Conservation (phyloP, 2,329 filamentous ascomycete genomes). For the Cytospora piceae region DNA sequence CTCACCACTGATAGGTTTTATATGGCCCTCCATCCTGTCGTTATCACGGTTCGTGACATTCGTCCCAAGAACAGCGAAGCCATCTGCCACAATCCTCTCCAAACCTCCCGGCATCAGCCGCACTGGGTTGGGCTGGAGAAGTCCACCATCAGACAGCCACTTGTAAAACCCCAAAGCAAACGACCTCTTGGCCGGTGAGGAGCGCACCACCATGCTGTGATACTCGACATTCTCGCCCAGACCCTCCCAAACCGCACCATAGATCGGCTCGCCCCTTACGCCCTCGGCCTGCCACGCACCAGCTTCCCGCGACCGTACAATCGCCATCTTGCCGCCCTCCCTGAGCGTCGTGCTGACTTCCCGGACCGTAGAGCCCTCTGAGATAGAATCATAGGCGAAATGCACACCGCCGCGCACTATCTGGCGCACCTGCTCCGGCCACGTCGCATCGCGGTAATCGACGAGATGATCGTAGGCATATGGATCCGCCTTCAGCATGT, state of each 20-base stretch:
- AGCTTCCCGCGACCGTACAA: slow-evolving; percentile 38
- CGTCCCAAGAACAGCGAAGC: slow-evolving; percentile 36
- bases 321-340: slow-evolving; percentile 35
- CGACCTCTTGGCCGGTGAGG: slow-evolving; percentile 34
- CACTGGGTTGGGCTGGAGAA: slow-evolving; percentile 38
- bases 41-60: slow-evolving; percentile 35
- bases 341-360: slow-evolving; percentile 37
- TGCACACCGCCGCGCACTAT: slow-evolving; percentile 40
- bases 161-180: slow-evolving; percentile 44
- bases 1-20: slow-evolving; percentile 46
- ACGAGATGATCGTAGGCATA: slow-evolving; percentile 45
- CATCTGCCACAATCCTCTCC: slow-evolving; percentile 36
- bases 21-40: slow-evolving; percentile 37
- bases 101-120: slow-evolving; percentile 41
- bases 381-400: slow-evolving; percentile 46
- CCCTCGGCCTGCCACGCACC: slow-evolving; percentile 37
- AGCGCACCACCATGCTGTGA: slow-evolving; percentile 37
- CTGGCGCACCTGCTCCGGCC: slow-evolving; percentile 39
- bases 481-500: slow-evolving; percentile 37
- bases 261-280: slow-evolving; percentile 40
- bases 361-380: slow-evolving; percentile 43
- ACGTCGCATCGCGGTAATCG: slow-evolving; percentile 42
- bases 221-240: slow-evolving; percentile 46
- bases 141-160: slow-evolving; percentile 37
- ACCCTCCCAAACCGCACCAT: slow-evolving; percentile 49